Evolutionary conservation across 2,329 filamentous ascomycete genomes (phyloP), one percentile per base, ranked within the genome.

Genomic region (Cladosporium velox): DNA sequence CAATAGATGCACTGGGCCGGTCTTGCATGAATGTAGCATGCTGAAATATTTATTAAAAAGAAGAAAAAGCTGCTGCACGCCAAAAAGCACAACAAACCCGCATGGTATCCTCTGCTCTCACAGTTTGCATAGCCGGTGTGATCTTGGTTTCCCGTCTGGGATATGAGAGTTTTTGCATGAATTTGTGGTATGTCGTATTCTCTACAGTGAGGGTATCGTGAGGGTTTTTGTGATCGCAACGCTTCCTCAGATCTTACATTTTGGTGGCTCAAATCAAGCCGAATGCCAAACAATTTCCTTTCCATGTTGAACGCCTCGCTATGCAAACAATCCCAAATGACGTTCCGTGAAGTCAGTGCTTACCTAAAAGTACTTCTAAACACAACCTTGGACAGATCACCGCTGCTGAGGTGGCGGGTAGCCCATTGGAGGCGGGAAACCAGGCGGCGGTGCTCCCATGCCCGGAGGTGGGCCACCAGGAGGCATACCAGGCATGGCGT

Each of bases 381-480:
- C 24, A 24, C 24, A 11, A 52, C 4, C 49, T 28, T 2, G 4
- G 21, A 28, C 14, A 5, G 18, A 11, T 60, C 18, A 61, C 21
- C 59, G 21, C 60, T 63, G 60, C 59, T 52, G 60, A 15, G 35
- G 60, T n/a, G 47, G 60, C 28, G 49, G 60, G 4, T 51, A 51
- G 60, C 54, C 54, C 6, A 51, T 51, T 24, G 60, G 60, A 3
- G 60, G 60, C 15, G 59, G 59, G 7, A 30, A 49, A 14, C 35
- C 58, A 2, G 51, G 32, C 4, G 34, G 32, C 10, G 61, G 51
- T 11, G 32, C 34, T 15, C 21, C 32, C 6, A 28, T 32, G 3
- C 47, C 32, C 3, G 82, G 81, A 30, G 84, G 83, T 12, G 72
- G 80, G 79, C 65, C 78, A 79, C 67, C 73, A 59, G 72, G 66